These are phyloP conservation scores for Hypoxylon sp. DNA, from an alignment of 2,329 filamentous ascomycete species.

Conservation along the genomic window DNA sequence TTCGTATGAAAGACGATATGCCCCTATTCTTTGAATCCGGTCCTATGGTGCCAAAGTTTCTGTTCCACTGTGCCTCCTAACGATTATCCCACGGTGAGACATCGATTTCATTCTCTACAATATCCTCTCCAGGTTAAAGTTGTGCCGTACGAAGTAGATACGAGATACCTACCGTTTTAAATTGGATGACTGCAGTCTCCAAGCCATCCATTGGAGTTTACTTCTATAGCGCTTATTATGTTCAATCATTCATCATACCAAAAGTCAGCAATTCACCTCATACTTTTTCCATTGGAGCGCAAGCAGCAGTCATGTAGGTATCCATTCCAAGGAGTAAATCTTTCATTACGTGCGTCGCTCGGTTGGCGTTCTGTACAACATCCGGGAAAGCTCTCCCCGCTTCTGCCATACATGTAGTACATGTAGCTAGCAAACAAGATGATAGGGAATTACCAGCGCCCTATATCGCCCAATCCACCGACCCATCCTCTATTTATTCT, in stretches of 20 bases:
- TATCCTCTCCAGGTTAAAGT: not conserved
- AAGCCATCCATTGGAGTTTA: not conserved
- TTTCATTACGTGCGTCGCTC: constrained; percentile 19
- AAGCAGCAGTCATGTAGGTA: constrained; percentile 12
- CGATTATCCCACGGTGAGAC: constrained; percentile 1
- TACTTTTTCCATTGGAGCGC: constrained; percentile 12
- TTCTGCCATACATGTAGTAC: constrained; percentile 1
- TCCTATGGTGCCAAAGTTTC: not conserved
- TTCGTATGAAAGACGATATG: not conserved
- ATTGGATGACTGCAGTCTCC: not conserved
- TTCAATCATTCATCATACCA: constrained; percentile 2
- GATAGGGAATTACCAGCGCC: constrained; percentile 7
- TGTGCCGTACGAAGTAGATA: not conserved
- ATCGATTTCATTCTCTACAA: not conserved
- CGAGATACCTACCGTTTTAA: not conserved
- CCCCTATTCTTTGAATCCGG: constrained; percentile 7
- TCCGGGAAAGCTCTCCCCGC: constrained; percentile 14
- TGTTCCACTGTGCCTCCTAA: constrained; percentile 9
- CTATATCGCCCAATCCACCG: constrained; percentile 20
- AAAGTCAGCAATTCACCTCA: not conserved
- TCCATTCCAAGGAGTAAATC: constrained; percentile 4
- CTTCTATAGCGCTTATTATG: not conserved
- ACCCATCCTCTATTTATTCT: constrained; percentile 9
- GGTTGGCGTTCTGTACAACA: constrained; percentile 23
- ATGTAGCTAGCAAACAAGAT: constrained; percentile 13